A percentile compares a stretch with the other conserved stretches of the same genome.
These are phyloP conservation scores for Schwanniomyces vanrijiae DNA, from an alignment of 805 yeast species.

Conservation along the genomic window DNA sequence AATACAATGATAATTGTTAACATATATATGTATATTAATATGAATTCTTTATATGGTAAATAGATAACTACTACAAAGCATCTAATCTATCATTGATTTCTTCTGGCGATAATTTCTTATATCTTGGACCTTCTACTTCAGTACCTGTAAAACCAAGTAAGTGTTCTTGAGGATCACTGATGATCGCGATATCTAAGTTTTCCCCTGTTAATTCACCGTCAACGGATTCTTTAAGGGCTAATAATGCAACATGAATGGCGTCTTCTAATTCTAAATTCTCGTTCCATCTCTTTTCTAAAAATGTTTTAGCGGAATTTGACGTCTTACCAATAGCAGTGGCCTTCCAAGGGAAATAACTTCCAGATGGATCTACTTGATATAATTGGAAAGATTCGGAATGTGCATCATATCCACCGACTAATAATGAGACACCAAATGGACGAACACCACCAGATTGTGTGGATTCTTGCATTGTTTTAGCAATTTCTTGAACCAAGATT, in stretches of 20 bases:
- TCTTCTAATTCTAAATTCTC: constrained; percentile 96
- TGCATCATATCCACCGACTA: constrained; percentile 93
- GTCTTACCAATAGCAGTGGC: constrained; percentile 99
- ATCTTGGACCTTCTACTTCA: constrained; percentile 82
- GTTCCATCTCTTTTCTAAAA: constrained; percentile 97
- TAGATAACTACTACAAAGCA: constrained; percentile 53
- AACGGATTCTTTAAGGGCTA: constrained; percentile 92
- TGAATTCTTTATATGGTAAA: not conserved
- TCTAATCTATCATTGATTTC: constrained; percentile 96
- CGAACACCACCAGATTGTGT: constrained; percentile 98
- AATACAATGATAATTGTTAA: not conserved
- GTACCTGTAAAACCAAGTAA: constrained; percentile 86
- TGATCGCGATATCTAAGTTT: constrained; percentile 87
- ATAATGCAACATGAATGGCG: constrained; percentile 92
- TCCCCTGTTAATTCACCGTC: constrained; percentile 98
- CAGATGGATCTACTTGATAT: constrained; percentile 98
- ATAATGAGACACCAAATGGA: constrained; percentile 94
- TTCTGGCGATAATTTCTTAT: constrained; percentile 77
- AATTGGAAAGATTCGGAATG: constrained; percentile 66
- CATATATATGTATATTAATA: not conserved
- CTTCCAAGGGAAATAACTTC: constrained; percentile 98
- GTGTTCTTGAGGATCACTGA: constrained; percentile 80
- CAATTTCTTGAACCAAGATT: constrained; percentile 89
- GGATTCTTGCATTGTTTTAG: constrained; percentile 97
- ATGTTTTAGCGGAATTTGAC: constrained; percentile 93